Percentiles rank a stretch among this genome's conserved stretches.
Conservation (phyloP, 2,329 filamentous ascomycete genomes). For the Ophiobolus disseminans region DNA sequence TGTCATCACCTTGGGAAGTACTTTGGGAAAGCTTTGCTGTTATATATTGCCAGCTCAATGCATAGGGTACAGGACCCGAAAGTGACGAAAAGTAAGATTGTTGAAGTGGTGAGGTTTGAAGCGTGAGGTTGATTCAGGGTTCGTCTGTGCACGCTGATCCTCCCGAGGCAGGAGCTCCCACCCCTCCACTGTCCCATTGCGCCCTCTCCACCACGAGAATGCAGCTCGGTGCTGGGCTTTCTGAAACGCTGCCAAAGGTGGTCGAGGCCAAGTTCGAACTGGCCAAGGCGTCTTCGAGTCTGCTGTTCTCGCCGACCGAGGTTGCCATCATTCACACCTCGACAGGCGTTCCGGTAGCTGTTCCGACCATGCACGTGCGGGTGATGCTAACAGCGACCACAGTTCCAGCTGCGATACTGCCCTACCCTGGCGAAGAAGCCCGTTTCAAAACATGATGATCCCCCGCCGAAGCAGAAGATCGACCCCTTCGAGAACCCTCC, state of each 20-base stretch:
- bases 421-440: conserved; percentile 73
- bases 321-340: conserved; percentile 48
- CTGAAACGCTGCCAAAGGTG: conserved; percentile 44
- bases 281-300: conserved; percentile 43
- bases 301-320: conserved; percentile 52
- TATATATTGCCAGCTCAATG: not conserved
- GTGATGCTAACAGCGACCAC: conserved; percentile 18
- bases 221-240: conserved; percentile 41
- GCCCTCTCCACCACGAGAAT: conserved; percentile 29
- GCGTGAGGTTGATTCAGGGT: conserved; percentile 1
- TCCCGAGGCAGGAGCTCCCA: not conserved
- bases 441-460: conserved; percentile 48
- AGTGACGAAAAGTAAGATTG: conserved; percentile 1
- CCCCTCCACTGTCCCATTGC: not conserved
- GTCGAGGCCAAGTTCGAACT: conserved; percentile 48
- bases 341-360: conserved; percentile 47
- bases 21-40: conserved; percentile 1
- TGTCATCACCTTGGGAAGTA: not conserved
- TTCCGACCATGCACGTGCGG: not conserved
- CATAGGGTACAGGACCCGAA: not conserved
- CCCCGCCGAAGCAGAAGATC: conserved; percentile 33
- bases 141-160: conserved; percentile 3
- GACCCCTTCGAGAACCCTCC: conserved; percentile 72
- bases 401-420: conserved; percentile 78
- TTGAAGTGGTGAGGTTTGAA: conserved; percentile 1